These are phyloP conservation scores for Cornus suecica DNA, from an alignment of 148 eudicot species.

Conservation along the genomic window DNA sequence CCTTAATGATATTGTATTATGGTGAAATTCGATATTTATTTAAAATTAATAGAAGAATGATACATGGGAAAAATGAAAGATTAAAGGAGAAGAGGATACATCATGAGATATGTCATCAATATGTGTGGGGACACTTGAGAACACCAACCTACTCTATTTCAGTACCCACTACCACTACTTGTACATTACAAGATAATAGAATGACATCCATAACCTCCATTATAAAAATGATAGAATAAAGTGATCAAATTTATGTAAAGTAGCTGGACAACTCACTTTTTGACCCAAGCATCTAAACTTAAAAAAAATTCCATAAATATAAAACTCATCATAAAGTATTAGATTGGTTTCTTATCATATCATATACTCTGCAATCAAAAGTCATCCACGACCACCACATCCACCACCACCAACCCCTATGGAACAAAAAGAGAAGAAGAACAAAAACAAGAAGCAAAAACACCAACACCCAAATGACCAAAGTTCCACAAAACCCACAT, in stretches of 20 bases:
- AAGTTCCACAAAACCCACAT: constrained; percentile 29
- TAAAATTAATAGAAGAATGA: too few species aligned
- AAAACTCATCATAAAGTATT: constrained; percentile 12
- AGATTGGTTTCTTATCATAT: constrained; percentile 12
- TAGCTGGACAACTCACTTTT: constrained; percentile 16
- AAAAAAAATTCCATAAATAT: not conserved
- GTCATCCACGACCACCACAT: not conserved
- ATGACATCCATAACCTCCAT: not conserved
- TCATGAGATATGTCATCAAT: not conserved
- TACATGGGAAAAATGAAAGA: too few species aligned
- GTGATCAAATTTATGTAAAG: not conserved
- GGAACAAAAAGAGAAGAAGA: constrained; percentile 38
- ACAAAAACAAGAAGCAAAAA: constrained; percentile 62
- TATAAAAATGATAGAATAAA: not conserved
- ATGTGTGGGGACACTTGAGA: not conserved
- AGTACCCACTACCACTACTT: too few species aligned
- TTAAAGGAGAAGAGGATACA: too few species aligned
- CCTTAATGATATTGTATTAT: too few species aligned
- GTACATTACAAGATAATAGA: too few species aligned
- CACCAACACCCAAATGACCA: constrained; percentile 63
- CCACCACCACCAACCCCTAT: constrained; percentile 16
- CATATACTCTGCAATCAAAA: constrained; percentile 4
- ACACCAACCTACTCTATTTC: not conserved
- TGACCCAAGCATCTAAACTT: constrained; percentile 23
- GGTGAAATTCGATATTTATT: too few species aligned